Base-by-base conservation (phyloP, 768 basidiomycete genomes). In the Trametes punicea region DNA sequence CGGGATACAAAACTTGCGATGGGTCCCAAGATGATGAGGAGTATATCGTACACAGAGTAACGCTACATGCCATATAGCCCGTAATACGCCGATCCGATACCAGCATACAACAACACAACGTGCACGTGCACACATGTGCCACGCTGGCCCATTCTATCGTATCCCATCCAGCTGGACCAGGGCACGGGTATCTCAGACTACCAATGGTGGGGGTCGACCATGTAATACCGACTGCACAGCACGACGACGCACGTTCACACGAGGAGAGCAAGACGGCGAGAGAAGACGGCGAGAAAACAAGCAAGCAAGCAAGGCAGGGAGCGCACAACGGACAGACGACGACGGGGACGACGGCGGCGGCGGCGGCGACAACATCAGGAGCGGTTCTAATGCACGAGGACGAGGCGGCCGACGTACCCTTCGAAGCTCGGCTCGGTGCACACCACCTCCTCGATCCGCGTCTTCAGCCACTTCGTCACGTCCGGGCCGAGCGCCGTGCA, bases 401-500 rank as follows among this genome's bases (percentile, higher is more conserved):
- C 58, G 48, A 59, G 53, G 52, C 58, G 58, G 49, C 58, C 58
- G 38, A 55, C 53, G 58, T 46, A 77, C 69, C 75, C 66, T 55
- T 73, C 84, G 65, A 75, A 80, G 42, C 77, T 65, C 18, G 82
- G 78, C 57, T 88, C 87, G 9, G 80, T 78, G 61, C 82, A 85
- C 25, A 78, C 72, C 1, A 89, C 85, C 27, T 81, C 81, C 15
- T 79, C 79, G 42, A 90, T 77, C 54, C 87, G 72, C 51, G 70
- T 75, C 66, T 77, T 78, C 63, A 90, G 63, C 88, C 87, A 90
- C 64, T 75, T 73, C 60, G 87, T 70, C 44, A 90, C 85, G 65
- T 90, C 88, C 67, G 79, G 76, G 1, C 86, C 87, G 11, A 88
- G 69, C 56, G 73, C 76, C 39, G 81, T 74, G 69, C 87, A 90